A percentile compares a stretch with the other conserved stretches of the same genome.
Evolutionary conservation across 805 yeast genomes (phyloP).

Genomic region (Metschnikowia kunwiensis): DNA sequence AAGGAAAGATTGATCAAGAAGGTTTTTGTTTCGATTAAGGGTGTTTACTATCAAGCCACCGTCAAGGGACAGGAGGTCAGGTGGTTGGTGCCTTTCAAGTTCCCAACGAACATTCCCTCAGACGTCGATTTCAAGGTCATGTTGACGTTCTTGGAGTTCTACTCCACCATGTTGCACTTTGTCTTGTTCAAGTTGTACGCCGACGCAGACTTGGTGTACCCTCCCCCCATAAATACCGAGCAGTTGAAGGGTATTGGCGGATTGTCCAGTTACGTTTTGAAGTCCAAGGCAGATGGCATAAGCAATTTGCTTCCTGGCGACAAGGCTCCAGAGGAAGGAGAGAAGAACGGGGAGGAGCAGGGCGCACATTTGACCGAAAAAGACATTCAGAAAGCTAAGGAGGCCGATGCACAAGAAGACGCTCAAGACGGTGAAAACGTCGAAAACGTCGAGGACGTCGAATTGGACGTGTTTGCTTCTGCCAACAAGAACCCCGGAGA

Average conservation of each 20-base stretch:
- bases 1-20: slow-evolving; percentile 77
- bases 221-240: slow-evolving; percentile 75
- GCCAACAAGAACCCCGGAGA: slow-evolving; percentile 66
- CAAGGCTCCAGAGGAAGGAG: slow-evolving; percentile 15
- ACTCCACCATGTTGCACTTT: slow-evolving; percentile 87
- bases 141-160: slow-evolving; percentile 95
- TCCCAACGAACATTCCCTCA: slow-evolving; percentile 90
- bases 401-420: slow-evolving; percentile 37
- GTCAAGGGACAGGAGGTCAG: slow-evolving; percentile 89
- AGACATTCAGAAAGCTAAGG: slow-evolving; percentile 50
- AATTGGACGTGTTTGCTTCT: slow-evolving; percentile 70
- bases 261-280: slow-evolving; percentile 75
- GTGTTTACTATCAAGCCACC: slow-evolving; percentile 90
- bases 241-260: slow-evolving; percentile 89
- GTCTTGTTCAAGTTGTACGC: slow-evolving; percentile 81
- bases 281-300: slow-evolving; percentile 40
- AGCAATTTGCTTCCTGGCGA: slow-evolving; percentile 38
- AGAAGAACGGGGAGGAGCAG: slow-evolving; percentile 20
- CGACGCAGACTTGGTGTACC: slow-evolving; percentile 83
- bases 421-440: slow-evolving; percentile 24
- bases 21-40: slow-evolving; percentile 94
- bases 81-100: slow-evolving; percentile 97
- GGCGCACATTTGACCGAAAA: slow-evolving; percentile 38
- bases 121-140: slow-evolving; percentile 95
- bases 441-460: slow-evolving; percentile 18